A percentile compares a stretch with the other conserved stretches of the same genome.
These are phyloP conservation scores for Rhypophila decipiens DNA, from an alignment of 495 filamentous ascomycete genomes.

Conservation along the genomic window DNA sequence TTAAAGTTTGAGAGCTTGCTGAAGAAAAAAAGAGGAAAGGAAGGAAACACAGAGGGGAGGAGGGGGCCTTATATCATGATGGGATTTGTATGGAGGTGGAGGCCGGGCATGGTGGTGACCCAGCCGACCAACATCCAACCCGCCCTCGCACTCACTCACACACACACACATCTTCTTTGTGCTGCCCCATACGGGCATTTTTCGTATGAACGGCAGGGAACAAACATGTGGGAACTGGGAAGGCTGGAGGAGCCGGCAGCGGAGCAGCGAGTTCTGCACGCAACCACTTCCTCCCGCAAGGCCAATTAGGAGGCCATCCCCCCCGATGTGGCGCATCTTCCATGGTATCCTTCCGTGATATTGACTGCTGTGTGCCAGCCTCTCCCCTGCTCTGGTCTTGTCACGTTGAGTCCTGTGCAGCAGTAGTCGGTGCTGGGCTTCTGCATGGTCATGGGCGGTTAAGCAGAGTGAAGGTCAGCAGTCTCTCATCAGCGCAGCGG, in stretches of 20 bases:
- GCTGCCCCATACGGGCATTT: background rate
- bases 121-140: constrained; percentile 8
- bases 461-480: constrained; percentile 20
- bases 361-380: constrained; percentile 3
- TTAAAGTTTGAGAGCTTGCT: constrained; percentile 69
- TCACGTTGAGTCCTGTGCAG: constrained; percentile 12
- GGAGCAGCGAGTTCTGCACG: background rate
- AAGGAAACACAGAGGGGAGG: constrained; percentile 30
- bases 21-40: constrained; percentile 53
- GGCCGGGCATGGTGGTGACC: constrained; percentile 16
- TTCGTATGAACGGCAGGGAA: background rate
- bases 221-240: background rate
- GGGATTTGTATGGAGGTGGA: constrained; percentile 17
- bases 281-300: constrained; percentile 9
- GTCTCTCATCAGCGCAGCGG: background rate
- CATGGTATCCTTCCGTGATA: background rate
- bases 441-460: constrained; percentile 40
- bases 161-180: background rate
- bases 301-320: constrained; percentile 20
- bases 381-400: constrained; percentile 8
- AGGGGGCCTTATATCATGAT: constrained; percentile 41
- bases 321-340: constrained; percentile 2
- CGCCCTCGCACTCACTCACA: no score
- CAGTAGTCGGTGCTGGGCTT: constrained; percentile 19
- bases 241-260: background rate